phyloP scores from a whole-genome alignment of 768 basidiomycete species.

The Trametes elegans region DNA sequence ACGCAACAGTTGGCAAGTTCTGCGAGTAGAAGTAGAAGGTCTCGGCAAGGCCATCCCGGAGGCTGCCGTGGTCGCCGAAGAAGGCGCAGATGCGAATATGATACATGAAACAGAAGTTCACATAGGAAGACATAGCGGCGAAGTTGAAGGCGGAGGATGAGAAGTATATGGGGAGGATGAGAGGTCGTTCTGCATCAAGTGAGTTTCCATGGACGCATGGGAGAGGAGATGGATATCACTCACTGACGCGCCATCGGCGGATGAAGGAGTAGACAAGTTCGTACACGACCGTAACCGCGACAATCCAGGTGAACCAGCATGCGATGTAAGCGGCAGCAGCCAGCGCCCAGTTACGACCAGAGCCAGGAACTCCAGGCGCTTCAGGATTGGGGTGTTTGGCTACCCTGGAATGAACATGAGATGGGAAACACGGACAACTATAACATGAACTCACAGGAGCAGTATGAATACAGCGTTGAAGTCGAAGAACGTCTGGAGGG shows the following conservation, averaged over 20 bases:
- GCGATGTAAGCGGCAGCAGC: slow-evolving; percentile 81
- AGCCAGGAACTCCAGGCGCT: slow-evolving; percentile 66
- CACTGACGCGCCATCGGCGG: slow-evolving; percentile 76
- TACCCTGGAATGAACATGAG: slow-evolving; percentile 44
- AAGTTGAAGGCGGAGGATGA: slow-evolving; percentile 77
- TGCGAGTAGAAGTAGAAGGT: slow-evolving; percentile 83
- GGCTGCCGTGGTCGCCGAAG: slow-evolving; percentile 43
- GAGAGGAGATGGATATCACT: slow-evolving; percentile 36
- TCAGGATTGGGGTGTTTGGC: slow-evolving; percentile 71
- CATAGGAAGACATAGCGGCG: slow-evolving; percentile 75
- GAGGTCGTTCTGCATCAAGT: slow-evolving; percentile 64
- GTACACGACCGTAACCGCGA: slow-evolving; percentile 73
- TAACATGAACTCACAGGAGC: slow-evolving; percentile 61
- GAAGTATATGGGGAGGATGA: slow-evolving; percentile 79
- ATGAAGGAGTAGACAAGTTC: slow-evolving; percentile 74
- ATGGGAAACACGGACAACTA: slow-evolving; percentile 5
- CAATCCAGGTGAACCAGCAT: slow-evolving; percentile 74
- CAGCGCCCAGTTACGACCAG: slow-evolving; percentile 78
- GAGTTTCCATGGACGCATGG: background rate
- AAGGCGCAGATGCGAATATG: slow-evolving; percentile 76
- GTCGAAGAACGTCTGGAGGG: slow-evolving; percentile 82
- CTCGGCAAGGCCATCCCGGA: slow-evolving; percentile 70
- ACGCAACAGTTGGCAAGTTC: slow-evolving; percentile 75
- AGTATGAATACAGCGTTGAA: slow-evolving; percentile 86
- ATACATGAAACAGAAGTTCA: slow-evolving; percentile 81